Conservation (phyloP, 306 rosid species). For the Inga leiocalycina region DNA sequence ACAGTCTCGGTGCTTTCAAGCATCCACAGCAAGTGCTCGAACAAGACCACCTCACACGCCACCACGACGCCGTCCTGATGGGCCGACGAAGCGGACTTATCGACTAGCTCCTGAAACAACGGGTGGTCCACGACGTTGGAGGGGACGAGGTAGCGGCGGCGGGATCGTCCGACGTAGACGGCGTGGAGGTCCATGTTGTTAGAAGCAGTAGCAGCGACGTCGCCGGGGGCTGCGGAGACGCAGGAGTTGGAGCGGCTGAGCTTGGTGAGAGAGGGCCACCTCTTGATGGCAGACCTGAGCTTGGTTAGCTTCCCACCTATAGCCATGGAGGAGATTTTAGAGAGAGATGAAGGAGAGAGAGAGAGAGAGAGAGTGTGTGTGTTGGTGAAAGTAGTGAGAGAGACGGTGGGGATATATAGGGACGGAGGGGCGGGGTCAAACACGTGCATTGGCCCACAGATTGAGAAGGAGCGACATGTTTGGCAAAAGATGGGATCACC, state of each 20-base stretch:
- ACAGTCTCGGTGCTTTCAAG: slow-evolving; percentile 70
- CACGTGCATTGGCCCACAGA: slow-evolving; percentile 79
- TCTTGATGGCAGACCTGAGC: slow-evolving; percentile 84
- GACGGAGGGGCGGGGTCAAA: not conserved
- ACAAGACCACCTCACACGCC: slow-evolving; percentile 83
- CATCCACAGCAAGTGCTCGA: slow-evolving; percentile 95
- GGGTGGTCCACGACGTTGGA: slow-evolving; percentile 72
- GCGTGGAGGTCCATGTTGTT: slow-evolving; percentile 35
- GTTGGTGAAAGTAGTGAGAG: slow-evolving; percentile 2
- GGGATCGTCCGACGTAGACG: slow-evolving; percentile 75
- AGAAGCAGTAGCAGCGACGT: not conserved
- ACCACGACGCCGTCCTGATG: slow-evolving; percentile 41
- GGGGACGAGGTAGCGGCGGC: slow-evolving; percentile 67
- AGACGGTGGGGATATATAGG: not conserved
- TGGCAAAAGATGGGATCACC: not conserved
- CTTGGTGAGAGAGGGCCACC: slow-evolving; percentile 78
- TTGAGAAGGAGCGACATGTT: slow-evolving; percentile 9
- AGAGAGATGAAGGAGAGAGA: not conserved
- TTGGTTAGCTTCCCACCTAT: slow-evolving; percentile 72
- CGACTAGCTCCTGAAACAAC: slow-evolving; percentile 76
- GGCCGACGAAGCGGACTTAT: slow-evolving; percentile 38
- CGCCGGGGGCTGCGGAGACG: slow-evolving; percentile 2
- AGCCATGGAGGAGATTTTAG: slow-evolving; percentile 56
- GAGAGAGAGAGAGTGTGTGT: not conserved
- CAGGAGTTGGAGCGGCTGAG: slow-evolving; percentile 59